Evolutionary conservation across 2,329 filamentous ascomycete genomes (phyloP), one percentile per base, ranked within the genome.

Genomic region (Cytospora chrysosperma): DNA sequence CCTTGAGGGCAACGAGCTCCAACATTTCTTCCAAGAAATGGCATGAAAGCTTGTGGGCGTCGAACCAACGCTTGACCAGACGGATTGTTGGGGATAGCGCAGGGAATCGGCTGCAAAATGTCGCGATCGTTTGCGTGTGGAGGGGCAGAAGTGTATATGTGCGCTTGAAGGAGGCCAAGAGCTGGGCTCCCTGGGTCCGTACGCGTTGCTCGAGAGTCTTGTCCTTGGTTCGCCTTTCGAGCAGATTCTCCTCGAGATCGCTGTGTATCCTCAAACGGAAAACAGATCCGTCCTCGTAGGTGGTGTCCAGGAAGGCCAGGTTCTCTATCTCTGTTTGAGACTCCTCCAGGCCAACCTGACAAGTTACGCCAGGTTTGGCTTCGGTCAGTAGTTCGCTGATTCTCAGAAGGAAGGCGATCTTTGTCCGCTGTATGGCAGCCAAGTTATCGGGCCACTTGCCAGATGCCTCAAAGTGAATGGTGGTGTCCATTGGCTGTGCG

Each of bases 361-460:
- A 87, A 30, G 79, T 85, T 49, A 92, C 81, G 50, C 84, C 80
- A 28, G 70, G 63, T 47, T 88, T 85, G 3, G 81, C 77, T 21
- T 85, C 82, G 61, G 85, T 82, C 2, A 99, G 78, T 3, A 92
- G 82, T 58, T 88, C 86, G 56, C 88, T 87, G 62, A 97, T 87
- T 69, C 88, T 85, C 4, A 97, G 78, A 4, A 95, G 81, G 72
- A 99, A 96, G 4, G 96, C 95, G 47, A 96, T 85, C 76, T 99
- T 99, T 15, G 93, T 93, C 71, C 93, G 87, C 74, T 99, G 95
- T 62, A 98, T 97, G 6, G 94, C 93, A 4, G 86, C 86, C 10
- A 98, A 78, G 72, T 96, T 92, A 72, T 98, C 93, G 0, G 95
- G 95, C 95, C 95, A 99, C 69, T 92, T 89, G 53, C 88, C 89